Evolutionary conservation across 2,329 filamentous ascomycete genomes (phyloP), one percentile per base, ranked within the genome.

Genomic region (Scedosporium aurantiacum): DNA sequence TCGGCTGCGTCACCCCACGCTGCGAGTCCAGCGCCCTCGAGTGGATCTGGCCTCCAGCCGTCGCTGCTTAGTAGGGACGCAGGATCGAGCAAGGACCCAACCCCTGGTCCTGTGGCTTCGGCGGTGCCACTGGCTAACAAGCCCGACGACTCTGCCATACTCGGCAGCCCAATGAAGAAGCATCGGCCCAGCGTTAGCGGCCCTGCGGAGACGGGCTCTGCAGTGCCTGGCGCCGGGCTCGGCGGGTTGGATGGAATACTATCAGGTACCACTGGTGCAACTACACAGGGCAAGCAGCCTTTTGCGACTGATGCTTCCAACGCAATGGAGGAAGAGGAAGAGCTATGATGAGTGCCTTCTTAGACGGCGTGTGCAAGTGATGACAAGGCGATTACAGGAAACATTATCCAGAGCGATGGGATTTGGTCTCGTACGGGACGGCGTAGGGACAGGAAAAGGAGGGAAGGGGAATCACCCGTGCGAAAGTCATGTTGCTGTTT

Each of bases 101-200:
- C 74, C n/a, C 67, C 74, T 27, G 61, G 64, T 55, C 60, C 62
- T 7, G 52, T 50, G 40, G 58, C 57, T 16, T 61, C 61, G 37
- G 61, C 61, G 52, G 52, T 43, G 12, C 58, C 65, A 50, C 27
- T 60, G 27, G 25, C 50, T 59, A 56, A 50, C 50, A 50, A 63
- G 23, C 61, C 64, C 52, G 63, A 66, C 62, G 60, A 60, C 58
- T 47, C 62, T 56, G 61, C 59, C 16, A 62, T 61, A 6, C 72
- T 90, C 23, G 87, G 85, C 57, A 90, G 87, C 65, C 89, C 89
- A 1, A 79, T 90, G 67, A 91, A 91, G 79, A 90, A 87, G 70
- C 86, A 89, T 62, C 80, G 89, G 41, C 82, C 86, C 1, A 89
- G 85, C 67, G 43, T 61, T 27, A 61, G 60, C 10, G 60, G 60